A percentile compares a stretch with the other conserved stretches of the same genome.
These are phyloP conservation scores for Annulohypoxylon stygium DNA, from an alignment of 495 filamentous ascomycete species.

Conservation along the genomic window DNA sequence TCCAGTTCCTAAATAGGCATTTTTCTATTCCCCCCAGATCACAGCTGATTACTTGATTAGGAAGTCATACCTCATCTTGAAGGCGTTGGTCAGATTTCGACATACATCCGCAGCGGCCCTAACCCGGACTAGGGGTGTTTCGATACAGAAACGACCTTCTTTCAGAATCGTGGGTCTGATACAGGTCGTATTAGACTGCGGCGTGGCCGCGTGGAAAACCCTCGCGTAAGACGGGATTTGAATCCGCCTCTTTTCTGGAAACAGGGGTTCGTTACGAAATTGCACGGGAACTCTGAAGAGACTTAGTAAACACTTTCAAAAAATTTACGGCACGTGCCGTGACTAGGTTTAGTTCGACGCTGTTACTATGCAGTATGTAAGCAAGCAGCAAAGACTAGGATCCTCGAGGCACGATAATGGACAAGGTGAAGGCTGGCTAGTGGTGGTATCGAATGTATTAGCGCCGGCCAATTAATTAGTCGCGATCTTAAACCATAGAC, in stretches of 20 bases:
- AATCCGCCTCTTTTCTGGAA: neutral
- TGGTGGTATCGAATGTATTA: neutral
- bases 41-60: neutral
- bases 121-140: conserved; percentile 34
- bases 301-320: conserved; percentile 2
- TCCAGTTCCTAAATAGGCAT: conserved; percentile 5
- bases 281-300: neutral
- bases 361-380: neutral
- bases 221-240: conserved; percentile 13
- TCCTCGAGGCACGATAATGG: conserved; percentile 11
- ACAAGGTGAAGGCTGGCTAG: neutral
- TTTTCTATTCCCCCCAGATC: neutral
- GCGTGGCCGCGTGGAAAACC: conserved; percentile 4
- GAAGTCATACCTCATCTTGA: conserved; percentile 81
- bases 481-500: conserved; percentile 30
- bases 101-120: conserved; percentile 70
- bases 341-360: neutral
- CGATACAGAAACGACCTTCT: neutral
- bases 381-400: conserved; percentile 4
- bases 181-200: neutral
- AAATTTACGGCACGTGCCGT: conserved; percentile 28
- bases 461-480: conserved; percentile 39
- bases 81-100: conserved; percentile 79
- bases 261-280: conserved; percentile 6
- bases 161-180: neutral